Evolutionary conservation across 2,329 filamentous ascomycete species (phyloP), one percentile per base, ranked within the genome.

Genomic region (Neurospora sp.): DNA sequence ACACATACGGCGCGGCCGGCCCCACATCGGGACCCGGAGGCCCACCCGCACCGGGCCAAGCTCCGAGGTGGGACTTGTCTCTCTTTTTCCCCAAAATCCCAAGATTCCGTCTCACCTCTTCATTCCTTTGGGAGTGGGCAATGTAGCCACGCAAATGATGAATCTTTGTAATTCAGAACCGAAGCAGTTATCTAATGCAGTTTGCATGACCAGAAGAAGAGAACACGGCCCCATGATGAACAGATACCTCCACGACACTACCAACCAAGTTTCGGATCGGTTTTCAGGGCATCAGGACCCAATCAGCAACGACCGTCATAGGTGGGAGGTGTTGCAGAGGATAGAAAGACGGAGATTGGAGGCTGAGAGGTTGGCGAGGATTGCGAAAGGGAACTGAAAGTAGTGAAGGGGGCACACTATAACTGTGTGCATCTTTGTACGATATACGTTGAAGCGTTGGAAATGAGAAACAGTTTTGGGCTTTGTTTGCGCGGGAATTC

Each of bases 181-280:
- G 6, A 52, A 15, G 46, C 11, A 52, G 19, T 52, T 52, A 33
- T 33, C 52, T 62, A 62, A 62, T 8, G 15, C 23, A 17, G 33
- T 17, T 36, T 17, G 23, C 17, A 33, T 23, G 8, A 52, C 11
- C 19, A 52, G 23, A 62, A 28, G 23, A 0, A 62, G 23, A 62
- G 23, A 33, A 8, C 1, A 40, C 17, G 67, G 66, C 19, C 0
- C 66, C 12, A 70, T 68, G 57, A 70, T 43, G 57, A n/a, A 66
- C 43, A 28, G 67, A 28, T 70, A 70, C 38, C 37, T 70, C 8
- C 65, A 70, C 62, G 66, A 70, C 28, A 68, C 67, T 8, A 66
- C 66, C 28, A 38, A 6, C 4, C 52, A 62, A 19, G 37, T 70
- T n/a, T 36, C 43, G 12, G 69, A 70, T n/a, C 52, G 67, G 11